Evolutionary conservation across 2,329 filamentous ascomycete species (phyloP), one percentile per base, ranked within the genome.

Genomic region (Fusarium sp.): DNA sequence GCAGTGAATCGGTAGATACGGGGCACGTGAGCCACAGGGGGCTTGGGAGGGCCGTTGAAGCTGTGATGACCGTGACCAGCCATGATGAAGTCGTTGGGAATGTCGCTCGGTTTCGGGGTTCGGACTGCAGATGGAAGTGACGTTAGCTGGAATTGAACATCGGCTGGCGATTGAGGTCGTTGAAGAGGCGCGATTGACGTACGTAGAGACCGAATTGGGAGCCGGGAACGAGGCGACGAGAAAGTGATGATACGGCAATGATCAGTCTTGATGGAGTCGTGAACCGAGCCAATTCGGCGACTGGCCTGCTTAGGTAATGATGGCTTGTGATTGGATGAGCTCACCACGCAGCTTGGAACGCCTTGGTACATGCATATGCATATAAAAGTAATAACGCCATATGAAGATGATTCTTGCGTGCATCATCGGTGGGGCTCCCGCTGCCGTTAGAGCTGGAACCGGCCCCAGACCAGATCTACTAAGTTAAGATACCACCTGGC

Each of bases 1-100:
- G 93, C 95, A 63, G 91, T 88, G 81, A 95, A 92, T 79, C 93
- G 90, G 86, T 98, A 97, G 73, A 97, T 79, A 53, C 81, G 81
- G 42, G 84, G 83, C 68, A 87, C 86, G 73, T 86, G 85, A 70
- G 86, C 84, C 75, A 82, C 77, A 2, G 82, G 82, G 54, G 81
- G 81, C 72, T 79, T 82, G 16, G 79, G 80, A 42, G 79, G 79
- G 14, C 79, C 79, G 72, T 77, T 79, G 62, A 75, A 74, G 63
- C 54, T 70, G 42, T 71, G 72, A 62, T 68, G 64, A 62, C 73
- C 66, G 66, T 63, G 61, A 56, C 67, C 75, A 64, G 67, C 75
- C 74, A 77, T 77, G 62, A 59, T 72, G 71, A 52, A 66, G 57
- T 52, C 34, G 30, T 64, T 50, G 7, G 49, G 56, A 46, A 56